Conservation (phyloP, 768 basidiomycete genomes). For the Punctularia strigosozonata region DNA sequence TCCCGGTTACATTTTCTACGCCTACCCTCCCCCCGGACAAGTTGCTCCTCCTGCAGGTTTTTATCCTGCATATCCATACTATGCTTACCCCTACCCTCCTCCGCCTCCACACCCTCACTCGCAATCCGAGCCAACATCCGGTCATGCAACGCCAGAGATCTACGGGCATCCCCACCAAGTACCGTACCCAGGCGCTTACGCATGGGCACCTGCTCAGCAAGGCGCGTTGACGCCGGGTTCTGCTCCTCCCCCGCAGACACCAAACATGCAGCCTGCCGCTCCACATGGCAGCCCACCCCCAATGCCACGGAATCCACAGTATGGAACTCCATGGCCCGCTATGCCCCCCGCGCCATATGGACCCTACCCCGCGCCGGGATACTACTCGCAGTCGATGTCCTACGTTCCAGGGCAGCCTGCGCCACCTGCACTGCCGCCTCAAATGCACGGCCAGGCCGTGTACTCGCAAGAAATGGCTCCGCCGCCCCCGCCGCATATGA, state of each 20-base stretch:
- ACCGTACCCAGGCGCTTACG: constrained; percentile 19
- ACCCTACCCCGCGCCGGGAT: constrained; percentile 23
- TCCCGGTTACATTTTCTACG: constrained; percentile 16
- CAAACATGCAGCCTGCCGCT: constrained; percentile 8
- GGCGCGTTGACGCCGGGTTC: constrained; percentile 8
- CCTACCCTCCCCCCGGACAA: constrained; percentile 21
- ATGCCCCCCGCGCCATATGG: constrained; percentile 17
- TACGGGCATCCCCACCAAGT: constrained; percentile 19
- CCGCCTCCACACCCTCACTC: constrained; percentile 16
- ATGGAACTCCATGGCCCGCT: constrained; percentile 19
- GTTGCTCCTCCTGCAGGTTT: constrained; percentile 23
- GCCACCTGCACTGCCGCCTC: constrained; percentile 15
- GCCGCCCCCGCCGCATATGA: constrained; percentile 5
- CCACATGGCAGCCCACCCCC: constrained; percentile 10
- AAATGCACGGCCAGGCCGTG: constrained; percentile 7
- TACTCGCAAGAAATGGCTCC: background rate
- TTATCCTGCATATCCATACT: constrained; percentile 38
- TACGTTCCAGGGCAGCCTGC: constrained; percentile 13
- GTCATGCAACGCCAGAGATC: constrained; percentile 19
- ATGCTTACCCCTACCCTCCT: constrained; percentile 32
- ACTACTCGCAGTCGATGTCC: constrained; percentile 17
- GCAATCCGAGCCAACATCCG: constrained; percentile 22
- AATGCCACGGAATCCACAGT: constrained; percentile 17
- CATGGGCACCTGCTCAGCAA: constrained; percentile 22
- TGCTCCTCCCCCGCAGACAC: constrained; percentile 11